phyloP scores from a whole-genome alignment of 148 eudicot genomes.

The Arctostaphylos glauca region DNA sequence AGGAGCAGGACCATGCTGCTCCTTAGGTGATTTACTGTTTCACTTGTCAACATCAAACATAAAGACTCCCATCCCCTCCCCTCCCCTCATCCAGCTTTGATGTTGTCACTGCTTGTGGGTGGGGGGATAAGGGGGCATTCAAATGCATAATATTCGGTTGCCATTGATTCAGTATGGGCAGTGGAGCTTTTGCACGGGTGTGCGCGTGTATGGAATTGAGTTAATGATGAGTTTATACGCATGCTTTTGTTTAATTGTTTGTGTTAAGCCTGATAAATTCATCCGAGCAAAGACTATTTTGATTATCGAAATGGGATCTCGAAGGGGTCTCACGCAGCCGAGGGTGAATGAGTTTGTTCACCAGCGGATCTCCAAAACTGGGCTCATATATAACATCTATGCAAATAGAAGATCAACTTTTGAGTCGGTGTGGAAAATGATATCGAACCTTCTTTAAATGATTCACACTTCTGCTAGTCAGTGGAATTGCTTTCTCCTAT shows the following conservation, averaged over 20 bases:
- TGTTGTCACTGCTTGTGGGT: neutral
- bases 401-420: neutral
- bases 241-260: no score
- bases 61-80: neutral
- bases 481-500: no score
- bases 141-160: neutral
- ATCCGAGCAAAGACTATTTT: no score
- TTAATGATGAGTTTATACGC: neutral
- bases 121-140: neutral
- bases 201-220: neutral
- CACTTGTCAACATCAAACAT: slow-evolving; percentile 4
- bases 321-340: no score
- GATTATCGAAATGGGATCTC: no score
- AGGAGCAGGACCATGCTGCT: neutral
- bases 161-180: neutral
- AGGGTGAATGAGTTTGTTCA: no score
- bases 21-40: neutral
- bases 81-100: slow-evolving; percentile 5
- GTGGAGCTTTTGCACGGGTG: neutral
- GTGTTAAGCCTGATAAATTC: no score
- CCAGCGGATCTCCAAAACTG: no score
- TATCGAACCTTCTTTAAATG: no score
- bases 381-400: neutral
- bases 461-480: no score
- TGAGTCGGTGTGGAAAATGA: neutral